A percentile compares a stretch with the other conserved stretches of the same genome.
Conservation (phyloP, 2,329 filamentous ascomycete genomes). For the Bipolaris cookei region DNA sequence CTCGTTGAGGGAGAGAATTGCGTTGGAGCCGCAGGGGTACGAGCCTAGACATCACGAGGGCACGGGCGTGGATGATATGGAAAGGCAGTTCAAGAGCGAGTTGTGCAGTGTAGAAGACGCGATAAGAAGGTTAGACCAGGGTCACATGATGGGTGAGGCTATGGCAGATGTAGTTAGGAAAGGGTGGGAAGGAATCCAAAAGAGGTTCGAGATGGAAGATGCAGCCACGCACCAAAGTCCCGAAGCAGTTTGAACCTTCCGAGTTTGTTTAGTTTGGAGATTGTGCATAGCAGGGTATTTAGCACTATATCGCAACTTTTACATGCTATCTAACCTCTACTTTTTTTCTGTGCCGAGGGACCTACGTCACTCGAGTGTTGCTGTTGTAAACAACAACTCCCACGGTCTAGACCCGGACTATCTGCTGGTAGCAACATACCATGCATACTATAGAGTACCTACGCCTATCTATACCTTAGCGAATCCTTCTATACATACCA, state of each 20-base stretch:
- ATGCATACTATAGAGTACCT: too few species aligned
- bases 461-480: too few species aligned
- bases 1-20: slow-evolving; percentile 49
- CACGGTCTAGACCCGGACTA: too few species aligned
- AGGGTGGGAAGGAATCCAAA: slow-evolving; percentile 54
- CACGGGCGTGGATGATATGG: slow-evolving; percentile 58
- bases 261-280: not conserved
- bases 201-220: slow-evolving; percentile 41
- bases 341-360: not conserved
- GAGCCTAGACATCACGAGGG: slow-evolving; percentile 55
- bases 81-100: slow-evolving; percentile 52
- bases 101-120: slow-evolving; percentile 55
- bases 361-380: too few species aligned
- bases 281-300: not conserved
- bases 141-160: slow-evolving; percentile 39
- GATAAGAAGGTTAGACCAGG: slow-evolving; percentile 43
- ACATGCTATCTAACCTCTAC: not conserved
- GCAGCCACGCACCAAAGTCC: slow-evolving; percentile 29
- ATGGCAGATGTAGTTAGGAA: slow-evolving; percentile 55
- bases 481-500: too few species aligned
- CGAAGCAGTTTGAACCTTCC: slow-evolving; percentile 16
- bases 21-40: slow-evolving; percentile 51
- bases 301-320: not conserved
- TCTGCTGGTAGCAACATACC: too few species aligned
- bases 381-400: too few species aligned